Base-by-base conservation (phyloP, 768 basidiomycete genomes). In the Pleurotus tuoliensis region DNA sequence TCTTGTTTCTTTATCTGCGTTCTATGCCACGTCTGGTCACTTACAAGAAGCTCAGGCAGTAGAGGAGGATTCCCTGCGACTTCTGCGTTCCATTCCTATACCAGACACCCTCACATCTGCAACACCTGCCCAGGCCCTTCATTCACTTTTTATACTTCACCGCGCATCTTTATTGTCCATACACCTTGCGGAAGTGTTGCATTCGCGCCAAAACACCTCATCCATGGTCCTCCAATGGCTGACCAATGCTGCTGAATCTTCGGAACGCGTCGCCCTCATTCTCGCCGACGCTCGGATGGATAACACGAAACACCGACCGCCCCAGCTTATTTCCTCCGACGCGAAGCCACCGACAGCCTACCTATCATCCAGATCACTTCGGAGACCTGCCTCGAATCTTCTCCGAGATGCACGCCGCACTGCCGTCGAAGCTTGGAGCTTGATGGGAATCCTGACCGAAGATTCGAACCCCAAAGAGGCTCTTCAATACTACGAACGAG, bases 371-470 rank as follows among this genome's bases (percentile, higher is more conserved):
- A 69, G 62, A 46, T 72, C 75, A 41, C 79, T 89, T 75, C 74
- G 69, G 55, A 77, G 73, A 54, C 80, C 82, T 5, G 87, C 90
- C 24, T 68, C 64, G 44, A 74, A 73, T 51, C 70, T 91, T 13
- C 75, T 91, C 53, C 82, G 85, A 25, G 87, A 91, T 64, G 80
- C 90, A 15, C 79, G 86, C 13, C 75, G 87, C 45, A 82, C 86
- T 24, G 84, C 88, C 13, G 84, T 86, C 0, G 86, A 90, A 67
- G 82, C 88, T 4, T 91, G 88, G 87, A 86, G 82, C 64, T 71
- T 91, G 58, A 74, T 85, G 67, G 90, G 90, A 11, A 71, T 89
- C 40, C 70, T 92, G 6, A 74, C 76, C n/a, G 86, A 90, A 63
- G 44, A 61, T 30, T 59, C 61, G 61, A 61, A 76, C 67, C 47